A percentile compares a stretch with the other conserved stretches of the same genome.
These are phyloP conservation scores for Athelia sp. DNA, from an alignment of 1,284 basidiomycete species.

Conservation along the genomic window DNA sequence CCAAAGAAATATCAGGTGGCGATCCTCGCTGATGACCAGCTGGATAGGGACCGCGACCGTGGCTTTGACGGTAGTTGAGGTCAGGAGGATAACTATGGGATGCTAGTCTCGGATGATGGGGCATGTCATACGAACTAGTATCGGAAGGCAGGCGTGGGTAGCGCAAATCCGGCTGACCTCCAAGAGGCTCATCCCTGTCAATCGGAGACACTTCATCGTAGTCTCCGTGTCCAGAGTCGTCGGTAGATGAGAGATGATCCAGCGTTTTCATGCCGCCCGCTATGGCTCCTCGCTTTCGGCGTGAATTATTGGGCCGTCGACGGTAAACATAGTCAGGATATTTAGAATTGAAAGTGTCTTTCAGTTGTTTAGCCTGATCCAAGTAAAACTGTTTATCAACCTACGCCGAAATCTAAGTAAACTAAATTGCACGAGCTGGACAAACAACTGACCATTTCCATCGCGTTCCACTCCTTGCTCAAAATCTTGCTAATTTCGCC, in stretches of 20 bases:
- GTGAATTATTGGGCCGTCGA: slow-evolving; percentile 76
- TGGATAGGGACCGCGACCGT: neutral
- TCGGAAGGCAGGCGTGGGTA: slow-evolving; percentile 25
- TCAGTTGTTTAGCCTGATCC: slow-evolving; percentile 76
- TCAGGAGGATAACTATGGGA: slow-evolving; percentile 25
- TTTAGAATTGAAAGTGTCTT: slow-evolving; percentile 78
- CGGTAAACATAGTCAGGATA: slow-evolving; percentile 86
- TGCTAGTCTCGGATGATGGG: slow-evolving; percentile 18
- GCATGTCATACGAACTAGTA: slow-evolving; percentile 18
- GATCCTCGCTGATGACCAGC: neutral
- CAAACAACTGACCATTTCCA: slow-evolving; percentile 51
- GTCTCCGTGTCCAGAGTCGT: slow-evolving; percentile 31
- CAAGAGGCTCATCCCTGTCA: slow-evolving; percentile 29
- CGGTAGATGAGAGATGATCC: slow-evolving; percentile 23
- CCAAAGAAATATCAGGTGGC: neutral
- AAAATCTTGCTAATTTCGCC: slow-evolving; percentile 82
- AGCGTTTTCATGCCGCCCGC: slow-evolving; percentile 21
- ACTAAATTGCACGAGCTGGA: slow-evolving; percentile 8
- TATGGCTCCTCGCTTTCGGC: slow-evolving; percentile 61
- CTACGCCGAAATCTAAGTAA: slow-evolving; percentile 31
- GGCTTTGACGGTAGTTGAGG: slow-evolving; percentile 17
- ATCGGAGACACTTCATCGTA: slow-evolving; percentile 31
- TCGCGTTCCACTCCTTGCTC: slow-evolving; percentile 74
- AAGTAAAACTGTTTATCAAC: slow-evolving; percentile 79
- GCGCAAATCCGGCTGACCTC: slow-evolving; percentile 10